These are phyloP conservation scores for Fusarium duplospermum DNA, from an alignment of 2,329 filamentous ascomycete genomes.

Conservation along the genomic window DNA sequence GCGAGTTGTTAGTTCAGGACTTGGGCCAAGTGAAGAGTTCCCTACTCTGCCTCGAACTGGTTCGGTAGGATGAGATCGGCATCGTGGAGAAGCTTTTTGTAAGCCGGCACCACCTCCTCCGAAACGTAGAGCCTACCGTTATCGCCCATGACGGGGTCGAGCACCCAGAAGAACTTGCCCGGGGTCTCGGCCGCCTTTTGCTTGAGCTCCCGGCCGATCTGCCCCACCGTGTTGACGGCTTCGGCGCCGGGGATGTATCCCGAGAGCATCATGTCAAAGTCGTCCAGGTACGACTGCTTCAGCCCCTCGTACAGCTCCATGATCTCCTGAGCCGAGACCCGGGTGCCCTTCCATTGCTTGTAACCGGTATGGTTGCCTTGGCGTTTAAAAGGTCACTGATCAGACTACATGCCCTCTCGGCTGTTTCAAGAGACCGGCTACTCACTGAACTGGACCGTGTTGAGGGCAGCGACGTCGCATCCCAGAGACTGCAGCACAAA, in stretches of 20 bases:
- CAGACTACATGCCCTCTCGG: slow-evolving; percentile 2
- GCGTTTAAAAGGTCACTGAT: slow-evolving; percentile 1
- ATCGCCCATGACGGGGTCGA: slow-evolving; percentile 99
- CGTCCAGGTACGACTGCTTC: slow-evolving; percentile 82
- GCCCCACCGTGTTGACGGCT: slow-evolving; percentile 84
- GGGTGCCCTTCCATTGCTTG: slow-evolving; percentile 86
- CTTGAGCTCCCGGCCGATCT: slow-evolving; percentile 84
- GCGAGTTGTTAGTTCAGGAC: slow-evolving; percentile 5
- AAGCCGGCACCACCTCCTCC: slow-evolving; percentile 90
- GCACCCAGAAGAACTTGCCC: slow-evolving; percentile 93
- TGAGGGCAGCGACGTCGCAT: slow-evolving; percentile 92
- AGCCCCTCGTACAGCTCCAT: slow-evolving; percentile 86
- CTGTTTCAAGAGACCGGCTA: slow-evolving; percentile 16
- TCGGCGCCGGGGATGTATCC: slow-evolving; percentile 93
- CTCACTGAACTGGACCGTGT: slow-evolving; percentile 98
- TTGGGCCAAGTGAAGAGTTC: slow-evolving; percentile 17
- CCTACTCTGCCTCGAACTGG: slow-evolving; percentile 95
- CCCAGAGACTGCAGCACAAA: slow-evolving; percentile 94
- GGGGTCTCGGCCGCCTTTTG: slow-evolving; percentile 70
- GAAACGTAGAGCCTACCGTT: slow-evolving; percentile 92
- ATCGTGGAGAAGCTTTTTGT: slow-evolving; percentile 80
- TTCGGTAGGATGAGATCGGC: slow-evolving; percentile 96
- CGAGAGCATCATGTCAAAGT: slow-evolving; percentile 94
- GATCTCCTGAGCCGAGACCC: slow-evolving; percentile 84
- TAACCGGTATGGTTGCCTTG: slow-evolving; percentile 96